Evolutionary conservation across 306 rosid species (phyloP), one percentile per base, ranked within the genome.

Genomic region (Prunus davidiana): DNA sequence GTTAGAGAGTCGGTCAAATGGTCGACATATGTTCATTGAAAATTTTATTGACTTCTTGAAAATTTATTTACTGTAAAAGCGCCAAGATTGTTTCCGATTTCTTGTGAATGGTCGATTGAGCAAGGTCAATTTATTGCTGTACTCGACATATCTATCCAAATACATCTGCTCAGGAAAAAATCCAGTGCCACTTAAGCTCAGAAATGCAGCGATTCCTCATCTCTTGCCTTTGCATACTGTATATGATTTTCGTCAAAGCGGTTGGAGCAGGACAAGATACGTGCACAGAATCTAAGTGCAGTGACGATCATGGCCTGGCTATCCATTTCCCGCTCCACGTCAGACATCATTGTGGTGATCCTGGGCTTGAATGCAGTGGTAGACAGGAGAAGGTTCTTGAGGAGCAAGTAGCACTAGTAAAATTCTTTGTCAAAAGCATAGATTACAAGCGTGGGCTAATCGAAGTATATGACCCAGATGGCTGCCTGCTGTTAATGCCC

Each of bases 271-370:
- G 16, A 69, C 78, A 28, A 57, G 12, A 63, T 75, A 54, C 16
- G 28, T 80, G 87, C 76, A 7, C 45, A 14, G 57, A 67, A 28
- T 46, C 63, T n/a, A 22, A 27, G 11, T 88, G 89, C 22, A 73
- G 87, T 32, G 6, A 10, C 3, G 3, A 45, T 25, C 22, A 49
- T 8, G 76, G 81, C 50, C 67, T 30, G 6, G 9, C 6, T 10
- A 67, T 88, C 41, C 69, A 74, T 28, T 84, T 86, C 77, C 88
- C 88, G 8, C 80, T 86, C 47, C 15, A 67, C 50, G 64, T 79
- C 41, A 65, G 78, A n/a, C 45, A 56, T 12, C 20, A n/a, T 0
- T 80, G 64, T 47, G 77, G 87, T 22, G 73, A n/a, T 10, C 75
- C 75, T 3, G 83, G 79, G 0, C 81, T 82, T 57, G 63, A 12